Evolutionary conservation across 2,329 filamentous ascomycete genomes (phyloP), one percentile per base, ranked within the genome.

Genomic region (Colletotrichum eleusines): DNA sequence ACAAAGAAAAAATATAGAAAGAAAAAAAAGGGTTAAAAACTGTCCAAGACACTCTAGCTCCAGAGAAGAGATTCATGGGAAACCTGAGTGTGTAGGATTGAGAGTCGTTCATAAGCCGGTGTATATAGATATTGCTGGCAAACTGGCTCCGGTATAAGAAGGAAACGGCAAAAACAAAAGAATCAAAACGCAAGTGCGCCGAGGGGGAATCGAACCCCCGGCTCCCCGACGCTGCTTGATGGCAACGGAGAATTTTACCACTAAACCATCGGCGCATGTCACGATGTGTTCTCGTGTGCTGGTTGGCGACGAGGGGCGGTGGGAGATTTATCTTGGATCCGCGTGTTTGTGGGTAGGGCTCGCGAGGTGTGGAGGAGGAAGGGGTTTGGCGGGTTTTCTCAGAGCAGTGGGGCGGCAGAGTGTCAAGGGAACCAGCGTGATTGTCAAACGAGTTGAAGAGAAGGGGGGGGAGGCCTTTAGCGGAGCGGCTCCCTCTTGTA

Each of bases 211-310:
- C 59, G 59, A 62, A 62, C 59, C 59, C 59, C 59, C 59, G 59
- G 59, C 59, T 62, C 59, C 59, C 59, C 59, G 59, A 62, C 59
- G 59, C 59, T 62, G 59, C 59, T 53, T 16, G 59, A 51, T 62
- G 46, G 59, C 59, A 62, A 62, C 59, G 59, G 59, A 62, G 59
- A 62, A 62, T 62, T 62, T 62, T 62, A 62, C 59, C 59, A 63
- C 60, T 63, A 63, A 63, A 63, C 60, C 60, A 63, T 63, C 60
- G 60, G 46, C 48, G 60, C 60, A 23, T 6, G 3, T 20, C 6
- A 31, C n/a, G 26, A 31, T 33, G 16, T 31, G 23, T 48, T 0
- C 18, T 33, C 28, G 26, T 26, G 44, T 48, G 12, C 44, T 53
- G 35, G 60, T 31, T 54, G 60, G 23, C 14, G 26, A n/a, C 11